A percentile compares a stretch with the other conserved stretches of the same genome.
These are phyloP conservation scores for Ceriops decandra DNA, from an alignment of 345 rosid genomes.

Conservation along the genomic window DNA sequence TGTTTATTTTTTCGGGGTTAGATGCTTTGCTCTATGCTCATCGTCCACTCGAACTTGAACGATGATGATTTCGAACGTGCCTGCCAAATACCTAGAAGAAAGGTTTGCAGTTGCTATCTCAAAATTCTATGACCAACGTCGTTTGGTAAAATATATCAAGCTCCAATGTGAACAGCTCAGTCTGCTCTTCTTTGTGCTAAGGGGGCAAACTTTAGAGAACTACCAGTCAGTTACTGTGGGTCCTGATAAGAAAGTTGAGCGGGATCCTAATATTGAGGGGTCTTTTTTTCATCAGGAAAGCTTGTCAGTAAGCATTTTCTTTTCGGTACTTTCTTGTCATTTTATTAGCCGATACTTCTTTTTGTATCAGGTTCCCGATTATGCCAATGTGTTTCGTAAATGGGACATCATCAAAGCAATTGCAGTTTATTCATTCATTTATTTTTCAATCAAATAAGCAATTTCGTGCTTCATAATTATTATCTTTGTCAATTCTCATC, in stretches of 20 bases:
- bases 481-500: too few relatives aligned
- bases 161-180: too few relatives aligned
- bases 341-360: too few relatives aligned
- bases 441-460: too few relatives aligned
- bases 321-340: neutral
- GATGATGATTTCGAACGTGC: slow-evolving; percentile 47
- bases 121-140: neutral
- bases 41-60: slow-evolving; percentile 40
- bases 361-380: slow-evolving; percentile 40
- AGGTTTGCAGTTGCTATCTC: slow-evolving; percentile 23
- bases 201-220: slow-evolving; percentile 66
- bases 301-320: slow-evolving; percentile 40
- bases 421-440: too few relatives aligned
- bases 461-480: too few relatives aligned
- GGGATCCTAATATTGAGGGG: slow-evolving; percentile 39
- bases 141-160: neutral
- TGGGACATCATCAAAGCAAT: slow-evolving; percentile 39
- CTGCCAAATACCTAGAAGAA: slow-evolving; percentile 46
- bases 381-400: slow-evolving; percentile 40
- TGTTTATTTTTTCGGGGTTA: slow-evolving; percentile 18
- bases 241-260: slow-evolving; percentile 36
- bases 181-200: slow-evolving; percentile 14
- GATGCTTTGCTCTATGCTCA: slow-evolving; percentile 38
- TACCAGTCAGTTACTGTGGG: slow-evolving; percentile 52
- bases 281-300: slow-evolving; percentile 32